phyloP scores from a whole-genome alignment of 2,329 filamentous ascomycete genomes.

The Botrytis byssoidea region DNA sequence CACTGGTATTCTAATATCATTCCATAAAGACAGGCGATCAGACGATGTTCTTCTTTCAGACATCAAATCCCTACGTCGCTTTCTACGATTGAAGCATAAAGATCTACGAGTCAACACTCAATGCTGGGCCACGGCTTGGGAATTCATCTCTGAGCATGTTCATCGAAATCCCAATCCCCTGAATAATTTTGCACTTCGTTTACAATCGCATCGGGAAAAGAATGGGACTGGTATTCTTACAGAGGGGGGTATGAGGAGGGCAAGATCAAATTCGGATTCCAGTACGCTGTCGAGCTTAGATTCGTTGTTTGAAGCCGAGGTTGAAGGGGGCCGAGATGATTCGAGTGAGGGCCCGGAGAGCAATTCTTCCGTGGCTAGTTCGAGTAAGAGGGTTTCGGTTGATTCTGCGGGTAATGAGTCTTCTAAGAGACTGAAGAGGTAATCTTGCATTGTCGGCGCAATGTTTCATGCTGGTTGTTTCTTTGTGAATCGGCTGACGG shows the following conservation, averaged over 20 bases:
- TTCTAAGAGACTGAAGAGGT: constrained; percentile 3
- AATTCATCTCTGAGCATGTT: constrained; percentile 30
- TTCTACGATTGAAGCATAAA: constrained; percentile 37
- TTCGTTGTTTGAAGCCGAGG: constrained; percentile 1
- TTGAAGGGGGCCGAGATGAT: not conserved
- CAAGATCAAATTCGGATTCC: not conserved
- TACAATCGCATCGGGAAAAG: constrained; percentile 10
- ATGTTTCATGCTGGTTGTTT: not conserved
- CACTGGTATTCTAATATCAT: constrained; percentile 38
- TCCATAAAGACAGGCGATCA: constrained; percentile 35
- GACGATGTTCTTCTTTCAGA: constrained; percentile 38
- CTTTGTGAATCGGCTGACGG: not conserved
- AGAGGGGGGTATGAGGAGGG: not conserved
- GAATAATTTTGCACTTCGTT: not conserved
- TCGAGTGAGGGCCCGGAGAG: not conserved
- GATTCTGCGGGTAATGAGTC: no score
- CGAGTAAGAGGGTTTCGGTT: not conserved
- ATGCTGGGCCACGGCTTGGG: constrained; percentile 39
- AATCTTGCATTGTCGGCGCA: not conserved
- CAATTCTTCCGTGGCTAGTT: not conserved
- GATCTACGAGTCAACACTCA: constrained; percentile 40
- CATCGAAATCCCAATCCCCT: not conserved
- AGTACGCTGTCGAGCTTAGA: constrained; percentile 1
- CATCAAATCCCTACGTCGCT: constrained; percentile 38
- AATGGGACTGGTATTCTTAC: not conserved